phyloP scores from a whole-genome alignment of 441 rosid species.

The Lepidium campestre region DNA sequence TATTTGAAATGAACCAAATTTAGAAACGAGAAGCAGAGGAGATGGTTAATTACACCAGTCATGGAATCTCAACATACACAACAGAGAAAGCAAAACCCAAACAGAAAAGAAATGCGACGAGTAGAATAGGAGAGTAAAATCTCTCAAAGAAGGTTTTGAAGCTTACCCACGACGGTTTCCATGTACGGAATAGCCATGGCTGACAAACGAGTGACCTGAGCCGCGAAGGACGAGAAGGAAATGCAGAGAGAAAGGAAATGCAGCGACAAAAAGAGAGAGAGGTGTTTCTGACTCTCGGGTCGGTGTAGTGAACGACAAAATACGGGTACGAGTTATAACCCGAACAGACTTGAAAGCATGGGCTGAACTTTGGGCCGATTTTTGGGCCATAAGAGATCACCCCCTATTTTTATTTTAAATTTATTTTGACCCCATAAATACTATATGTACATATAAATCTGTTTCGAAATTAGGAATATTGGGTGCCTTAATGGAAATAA shows the following conservation, averaged over 20 bases:
- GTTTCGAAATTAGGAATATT: neutral
- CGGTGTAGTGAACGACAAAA: neutral
- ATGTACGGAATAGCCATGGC: conserved; percentile 84
- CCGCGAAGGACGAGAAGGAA: neutral
- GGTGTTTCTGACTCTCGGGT: neutral
- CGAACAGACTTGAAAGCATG: neutral
- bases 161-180: conserved; percentile 85
- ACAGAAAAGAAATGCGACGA: neutral
- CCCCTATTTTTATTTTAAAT: neutral
- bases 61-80: neutral
- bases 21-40: conserved; percentile 2
- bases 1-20: neutral
- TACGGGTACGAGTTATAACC: conserved; percentile 13
- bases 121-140: neutral
- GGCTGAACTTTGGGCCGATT: conserved; percentile 13
- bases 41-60: neutral
- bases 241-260: neutral
- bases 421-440: neutral
- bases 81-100: neutral
- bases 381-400: neutral
- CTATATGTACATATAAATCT: neutral
- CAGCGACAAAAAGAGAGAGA: neutral
- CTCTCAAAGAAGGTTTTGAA: neutral
- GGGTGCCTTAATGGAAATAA: neutral
- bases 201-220: conserved; percentile 4